Evolutionary conservation across 23 red algal species (phyloP), one percentile per base, ranked within the genome.

Genomic region (Gracilariopsis chorda): DNA sequence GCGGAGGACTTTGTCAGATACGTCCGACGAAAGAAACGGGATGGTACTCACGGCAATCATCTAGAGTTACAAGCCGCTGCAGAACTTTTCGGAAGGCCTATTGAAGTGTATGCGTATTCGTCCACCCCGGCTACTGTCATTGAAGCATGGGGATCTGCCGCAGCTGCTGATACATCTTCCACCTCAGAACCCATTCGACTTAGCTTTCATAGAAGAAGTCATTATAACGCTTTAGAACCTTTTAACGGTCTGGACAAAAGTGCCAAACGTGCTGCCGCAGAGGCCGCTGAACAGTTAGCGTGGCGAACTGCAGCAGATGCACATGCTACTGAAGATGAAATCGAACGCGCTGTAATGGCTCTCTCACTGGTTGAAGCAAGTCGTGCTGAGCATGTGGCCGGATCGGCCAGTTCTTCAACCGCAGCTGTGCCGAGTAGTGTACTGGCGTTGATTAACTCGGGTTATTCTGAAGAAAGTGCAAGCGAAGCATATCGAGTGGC

Each of bases 1-100:
- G 82, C 92, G 21, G 86, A 91, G 82, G 64, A 88, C 52, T 96
- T 96, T 86, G 76, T 62, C 0, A 40, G 87, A 34, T 96, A 90
- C 40, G 77, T 90, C 1, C 24, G 71, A 4, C 70, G 88, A 45
- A 96, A 92, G 94, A 82, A 41, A 20, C 48, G 81, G 2, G 94
- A 96, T 48, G 84, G 94, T 16, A 79, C 60, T 19, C 77, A 87
- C 48, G 94, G 84, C 30, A 92, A 92, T 80, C 88, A 96, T 48
- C 73, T 96, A 6, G 94, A 96, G 59, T 43, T 96, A 37, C 78
- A 84, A 37, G 77, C 79, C 20, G 80, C 90, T 7, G 90, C 90
- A 0, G 79, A 93, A 28, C 48, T 93, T 0, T 93, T 85, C 37
- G 78, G 71, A 12, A 64, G 70, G 41, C 79, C 69, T 24, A 84